phyloP scores from a whole-genome alignment of 768 basidiomycete genomes.

The Neoboletus magnificus region DNA sequence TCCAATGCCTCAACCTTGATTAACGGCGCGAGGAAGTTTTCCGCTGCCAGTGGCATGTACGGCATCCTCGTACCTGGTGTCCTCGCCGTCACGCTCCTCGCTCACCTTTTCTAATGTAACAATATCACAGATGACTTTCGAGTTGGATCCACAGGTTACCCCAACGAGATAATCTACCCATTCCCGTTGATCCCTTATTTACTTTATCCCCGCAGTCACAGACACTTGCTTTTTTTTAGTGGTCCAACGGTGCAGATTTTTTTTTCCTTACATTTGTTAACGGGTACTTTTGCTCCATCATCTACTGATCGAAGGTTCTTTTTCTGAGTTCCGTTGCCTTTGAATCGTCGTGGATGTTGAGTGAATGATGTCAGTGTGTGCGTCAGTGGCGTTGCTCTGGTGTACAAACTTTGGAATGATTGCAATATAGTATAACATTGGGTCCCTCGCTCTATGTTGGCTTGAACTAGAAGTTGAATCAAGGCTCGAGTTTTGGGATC shows the following conservation, averaged over 20 bases:
- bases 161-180: background rate
- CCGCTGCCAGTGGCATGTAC: constrained; percentile 8
- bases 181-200: background rate
- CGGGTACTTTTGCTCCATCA: background rate
- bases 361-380: background rate
- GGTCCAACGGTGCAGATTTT: background rate
- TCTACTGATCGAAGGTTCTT: background rate
- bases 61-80: constrained; percentile 12
- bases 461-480: too few species aligned
- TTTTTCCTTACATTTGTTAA: background rate
- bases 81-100: constrained; percentile 13
- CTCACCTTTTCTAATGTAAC: constrained; percentile 18
- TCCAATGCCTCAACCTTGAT: constrained; percentile 58
- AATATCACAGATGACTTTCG: background rate
- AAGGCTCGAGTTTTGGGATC: too few species aligned
- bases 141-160: background rate
- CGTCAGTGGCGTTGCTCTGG: background rate
- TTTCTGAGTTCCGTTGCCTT: background rate
- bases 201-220: background rate
- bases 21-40: constrained; percentile 33
- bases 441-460: too few species aligned
- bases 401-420: background rate
- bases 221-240: background rate
- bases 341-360: background rate
- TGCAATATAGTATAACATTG: background rate